A percentile compares a stretch with the other conserved stretches of the same genome.
Evolutionary conservation across 768 basidiomycete species (phyloP).

Genomic region (Gautieria morchelliformis): DNA sequence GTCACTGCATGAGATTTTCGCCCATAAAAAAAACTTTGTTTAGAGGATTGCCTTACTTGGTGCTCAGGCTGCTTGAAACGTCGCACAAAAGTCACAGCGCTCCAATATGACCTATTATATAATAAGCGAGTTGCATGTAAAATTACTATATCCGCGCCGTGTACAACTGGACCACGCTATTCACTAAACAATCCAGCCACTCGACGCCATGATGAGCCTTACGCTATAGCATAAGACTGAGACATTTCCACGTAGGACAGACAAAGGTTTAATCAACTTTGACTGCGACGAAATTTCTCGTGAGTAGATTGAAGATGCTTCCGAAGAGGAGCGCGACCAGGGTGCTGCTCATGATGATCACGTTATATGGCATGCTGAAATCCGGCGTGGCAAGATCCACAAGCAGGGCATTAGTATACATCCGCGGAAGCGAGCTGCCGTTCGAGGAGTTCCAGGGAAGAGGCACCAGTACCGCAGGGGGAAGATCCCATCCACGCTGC

Average conservation of each 20-base stretch:
- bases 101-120: no score
- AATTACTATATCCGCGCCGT: no score
- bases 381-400: conserved; percentile 97
- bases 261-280: neutral
- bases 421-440: conserved; percentile 19
- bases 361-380: conserved; percentile 99
- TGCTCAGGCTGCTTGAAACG: no score
- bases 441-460: neutral
- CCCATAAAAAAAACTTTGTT: no score
- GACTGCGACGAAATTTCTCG: conserved; percentile 55
- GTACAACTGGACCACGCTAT: no score
- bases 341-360: conserved; percentile 93
- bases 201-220: no score
- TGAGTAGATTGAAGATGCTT: conserved; percentile 79
- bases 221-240: no score
- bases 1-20: no score
- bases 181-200: no score
- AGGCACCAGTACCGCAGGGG: conserved; percentile 68
- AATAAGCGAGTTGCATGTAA: no score
- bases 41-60: no score
- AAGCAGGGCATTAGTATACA: conserved; percentile 77
- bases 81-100: no score
- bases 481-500: conserved; percentile 89
- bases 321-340: conserved; percentile 91
- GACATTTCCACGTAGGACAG: neutral